Evolutionary conservation across 495 filamentous ascomycete genomes (phyloP).

Genomic region (Lepraria neglecta): DNA sequence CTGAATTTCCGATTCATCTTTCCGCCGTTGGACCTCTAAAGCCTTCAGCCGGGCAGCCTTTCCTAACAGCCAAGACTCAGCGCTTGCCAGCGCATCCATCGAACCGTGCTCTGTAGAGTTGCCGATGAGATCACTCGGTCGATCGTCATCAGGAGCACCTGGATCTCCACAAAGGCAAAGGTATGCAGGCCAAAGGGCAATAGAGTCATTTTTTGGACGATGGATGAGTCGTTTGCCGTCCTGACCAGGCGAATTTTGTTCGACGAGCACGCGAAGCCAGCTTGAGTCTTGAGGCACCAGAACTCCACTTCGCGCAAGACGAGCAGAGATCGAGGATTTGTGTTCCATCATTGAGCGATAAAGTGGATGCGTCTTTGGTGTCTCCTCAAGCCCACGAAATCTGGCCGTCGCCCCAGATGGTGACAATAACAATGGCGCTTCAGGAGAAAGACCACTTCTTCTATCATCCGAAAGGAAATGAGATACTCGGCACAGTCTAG

Average conservation of each 20-base stretch:
- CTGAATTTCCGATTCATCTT: constrained; percentile 43
- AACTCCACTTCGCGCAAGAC: background rate
- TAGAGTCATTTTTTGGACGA: background rate
- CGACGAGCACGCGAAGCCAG: constrained; percentile 7
- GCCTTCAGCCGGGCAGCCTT: constrained; percentile 23
- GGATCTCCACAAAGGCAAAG: constrained; percentile 36
- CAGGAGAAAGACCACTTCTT: background rate
- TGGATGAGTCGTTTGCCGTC: background rate
- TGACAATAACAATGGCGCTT: constrained; percentile 2
- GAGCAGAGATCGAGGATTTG: background rate
- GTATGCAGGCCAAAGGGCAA: constrained; percentile 46
- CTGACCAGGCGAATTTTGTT: background rate
- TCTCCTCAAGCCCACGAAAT: background rate
- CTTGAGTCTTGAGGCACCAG: background rate
- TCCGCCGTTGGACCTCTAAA: constrained; percentile 3
- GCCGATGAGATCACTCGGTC: background rate
- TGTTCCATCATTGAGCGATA: background rate
- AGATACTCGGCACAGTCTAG: background rate
- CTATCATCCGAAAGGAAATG: background rate
- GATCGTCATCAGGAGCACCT: background rate
- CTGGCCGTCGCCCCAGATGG: constrained; percentile 3
- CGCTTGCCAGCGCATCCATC: constrained; percentile 57
- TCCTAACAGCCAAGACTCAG: constrained; percentile 60
- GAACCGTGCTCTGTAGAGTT: background rate
- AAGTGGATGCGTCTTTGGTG: constrained; percentile 3